Base-by-base conservation (phyloP, 768 basidiomycete genomes). In the Pleurotus cornucopiae region DNA sequence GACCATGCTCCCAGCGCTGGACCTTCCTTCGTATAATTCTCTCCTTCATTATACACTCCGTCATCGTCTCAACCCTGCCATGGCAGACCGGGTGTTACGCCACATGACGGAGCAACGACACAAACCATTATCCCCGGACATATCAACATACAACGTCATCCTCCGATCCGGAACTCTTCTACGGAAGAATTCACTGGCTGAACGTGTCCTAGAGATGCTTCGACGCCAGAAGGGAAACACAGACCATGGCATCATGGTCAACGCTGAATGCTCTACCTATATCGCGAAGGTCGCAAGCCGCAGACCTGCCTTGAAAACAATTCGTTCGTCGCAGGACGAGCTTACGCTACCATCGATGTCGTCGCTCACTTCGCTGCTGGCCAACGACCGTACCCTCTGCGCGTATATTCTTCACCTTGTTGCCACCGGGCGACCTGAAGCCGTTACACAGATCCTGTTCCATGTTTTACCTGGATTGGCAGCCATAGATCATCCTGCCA, bases 21-120 rank as follows among this genome's bases (percentile, higher is more conserved):
- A 74, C 41, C 57, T 73, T 7, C 64, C 69, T 18, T 69, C 77
- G 1, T 87, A 84, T 67, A 87, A 89, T 64, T 63, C 81, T 0
- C 77, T 92, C 23, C 61, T 91, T 3, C 76, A 86, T 58, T 91
- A 89, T 65, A 72, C 84, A 3, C 73, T 92, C 37, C 79, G 80
- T 6, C 77, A 87, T 61, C 77, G 79, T n/a, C 69, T 75, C 40
- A 84, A 84, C 4, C 68, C 77, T 14, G 56, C 63, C 1, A 70
- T 81, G 21, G 86, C 81, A 0, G 66, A 75, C 12, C 59, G 65
- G 11, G 68, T 90, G 12, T 64, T 89, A 9, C 59, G 77, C 11
- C 81, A 88, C 60, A 85, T 89, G 82, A 71, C 70, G 16, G 60
- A 69, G 14, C 58, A 70, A 2, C 76, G 80, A 13, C 57, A 68